Evolutionary conservation across 2,329 filamentous ascomycete species (phyloP), one percentile per base, ranked within the genome.

Genomic region (Fonsecaea nubica): DNA sequence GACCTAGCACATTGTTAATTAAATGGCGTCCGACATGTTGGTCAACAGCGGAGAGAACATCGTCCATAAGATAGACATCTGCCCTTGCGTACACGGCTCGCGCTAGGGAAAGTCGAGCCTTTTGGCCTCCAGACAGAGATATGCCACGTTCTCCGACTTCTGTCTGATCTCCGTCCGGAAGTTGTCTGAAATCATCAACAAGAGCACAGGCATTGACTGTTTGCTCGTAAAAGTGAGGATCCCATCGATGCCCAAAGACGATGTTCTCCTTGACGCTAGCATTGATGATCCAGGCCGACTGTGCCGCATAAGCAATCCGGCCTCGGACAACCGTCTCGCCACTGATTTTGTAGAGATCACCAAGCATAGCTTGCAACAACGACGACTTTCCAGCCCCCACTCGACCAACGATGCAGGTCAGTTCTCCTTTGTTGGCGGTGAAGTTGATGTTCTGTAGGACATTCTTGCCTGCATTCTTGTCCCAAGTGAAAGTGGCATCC

Each of bases 351-450:
- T 90, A 97, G 3, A 99, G 79, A 78, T 98, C 93, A 67, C 95
- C 95, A 4, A 99, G 86, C 64, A 99, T 86, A 62, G 91, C 88
- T 77, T 96, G 91, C 6, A 99, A 83, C 71, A 99, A 86, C 5
- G 94, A 98, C 0, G 95, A 97, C 78, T 99, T 99, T 67, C 95
- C 96, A 52, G 92, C 84, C 35, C 95, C 95, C n/a, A 99, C 96
- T 71, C 93, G 89, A 30, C 95, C 95, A 61, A 99, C 92, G 70
- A 99, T 84, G 75, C 95, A 99, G 30, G 91, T 92, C 8, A 99
- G 86, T 72, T 98, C 93, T 55, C 95, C 94, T 79, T 98, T 98
- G 77, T 90, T 90, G 7, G 93, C 93, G 21, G 88, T 90, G 78
- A 96, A 94, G 74, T 93, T 89, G 76, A 99, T 93, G 72, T 96